These are phyloP conservation scores for Umbellularia californica DNA, from an alignment of 164 flowering plant species.

Conservation along the genomic window DNA sequence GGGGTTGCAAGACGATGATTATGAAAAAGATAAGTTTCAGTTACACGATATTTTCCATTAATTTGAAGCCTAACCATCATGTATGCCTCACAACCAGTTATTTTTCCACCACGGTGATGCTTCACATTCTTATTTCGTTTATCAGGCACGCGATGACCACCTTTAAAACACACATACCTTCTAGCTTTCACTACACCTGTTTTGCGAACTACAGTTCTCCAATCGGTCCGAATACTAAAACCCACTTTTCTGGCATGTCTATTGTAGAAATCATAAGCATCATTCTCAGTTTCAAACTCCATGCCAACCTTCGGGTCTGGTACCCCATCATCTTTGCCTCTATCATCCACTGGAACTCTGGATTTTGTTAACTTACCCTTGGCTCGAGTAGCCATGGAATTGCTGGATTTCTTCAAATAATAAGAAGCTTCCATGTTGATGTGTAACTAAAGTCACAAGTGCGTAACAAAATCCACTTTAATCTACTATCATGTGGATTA, in stretches of 20 bases:
- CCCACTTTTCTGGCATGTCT: slow-evolving; percentile 7
- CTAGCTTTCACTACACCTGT: neutral
- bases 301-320: slow-evolving; percentile 2
- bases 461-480: neutral
- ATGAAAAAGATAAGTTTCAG: slow-evolving; percentile 1
- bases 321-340: neutral
- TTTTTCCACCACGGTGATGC: slow-evolving; percentile 5
- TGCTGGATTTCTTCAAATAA: neutral
- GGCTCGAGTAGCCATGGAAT: too few species aligned
- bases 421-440: neutral
- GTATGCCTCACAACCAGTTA: slow-evolving; percentile 13
- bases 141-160: slow-evolving; percentile 6
- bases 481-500: neutral
- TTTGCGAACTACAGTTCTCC: neutral
- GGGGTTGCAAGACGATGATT: slow-evolving; percentile 13
- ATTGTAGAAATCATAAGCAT: slow-evolving; percentile 15
- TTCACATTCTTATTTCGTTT: slow-evolving; percentile 2
- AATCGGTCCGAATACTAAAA: slow-evolving; percentile 8
- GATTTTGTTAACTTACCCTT: neutral
- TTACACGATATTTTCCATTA: slow-evolving; percentile 6
- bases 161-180: slow-evolving; percentile 8
- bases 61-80: slow-evolving; percentile 3
- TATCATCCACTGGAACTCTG: neutral
- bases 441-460: too few species aligned
- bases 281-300: slow-evolving; percentile 6